These are phyloP conservation scores for Phytophthora pinifolia DNA, from an alignment of 352 stramenopile species.

Conservation along the genomic window DNA sequence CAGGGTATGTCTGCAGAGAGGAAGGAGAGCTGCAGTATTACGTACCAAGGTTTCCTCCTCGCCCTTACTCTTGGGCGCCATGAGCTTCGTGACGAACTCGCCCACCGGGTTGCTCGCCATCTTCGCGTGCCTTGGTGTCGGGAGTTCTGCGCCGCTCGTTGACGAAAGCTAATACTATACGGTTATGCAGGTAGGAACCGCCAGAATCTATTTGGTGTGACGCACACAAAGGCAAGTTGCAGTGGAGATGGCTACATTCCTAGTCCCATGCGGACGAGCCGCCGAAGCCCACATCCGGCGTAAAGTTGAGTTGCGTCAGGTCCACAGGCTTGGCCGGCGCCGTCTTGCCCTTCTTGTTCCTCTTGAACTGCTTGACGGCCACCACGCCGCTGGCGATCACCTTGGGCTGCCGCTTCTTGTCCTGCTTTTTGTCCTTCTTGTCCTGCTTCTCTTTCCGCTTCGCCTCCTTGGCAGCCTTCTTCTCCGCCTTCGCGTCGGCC, in stretches of 20 bases:
- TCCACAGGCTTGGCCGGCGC: conserved; percentile 38
- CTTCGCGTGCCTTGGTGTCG: conserved; percentile 15
- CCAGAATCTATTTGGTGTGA: conserved; percentile 31
- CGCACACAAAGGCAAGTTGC: conserved; percentile 19
- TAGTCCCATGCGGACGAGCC: conserved; percentile 79
- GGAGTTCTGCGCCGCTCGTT: conserved; percentile 27
- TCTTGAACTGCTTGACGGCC: conserved; percentile 81
- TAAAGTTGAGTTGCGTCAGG: conserved; percentile 62
- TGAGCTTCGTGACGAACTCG: conserved; percentile 71
- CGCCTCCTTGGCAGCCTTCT: conserved; percentile 31
- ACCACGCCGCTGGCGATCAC: conserved; percentile 74
- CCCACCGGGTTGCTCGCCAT: conserved; percentile 73
- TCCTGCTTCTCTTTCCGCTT: conserved; percentile 33
- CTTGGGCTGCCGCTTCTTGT: conserved; percentile 50
- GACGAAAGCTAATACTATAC: conserved; percentile 3
- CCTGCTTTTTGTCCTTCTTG: conserved; percentile 36
- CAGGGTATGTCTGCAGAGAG: background rate
- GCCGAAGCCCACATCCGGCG: conserved; percentile 63
- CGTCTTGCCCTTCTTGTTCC: conserved; percentile 46
- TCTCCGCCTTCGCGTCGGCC: conserved; percentile 25
- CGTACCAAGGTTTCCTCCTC: conserved; percentile 54
- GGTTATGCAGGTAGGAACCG: conserved; percentile 11
- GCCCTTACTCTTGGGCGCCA: conserved; percentile 49
- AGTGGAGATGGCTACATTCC: background rate
- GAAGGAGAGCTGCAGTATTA: background rate